phyloP scores from a whole-genome alignment of 768 basidiomycete species.

The Amanita polypyramis region DNA sequence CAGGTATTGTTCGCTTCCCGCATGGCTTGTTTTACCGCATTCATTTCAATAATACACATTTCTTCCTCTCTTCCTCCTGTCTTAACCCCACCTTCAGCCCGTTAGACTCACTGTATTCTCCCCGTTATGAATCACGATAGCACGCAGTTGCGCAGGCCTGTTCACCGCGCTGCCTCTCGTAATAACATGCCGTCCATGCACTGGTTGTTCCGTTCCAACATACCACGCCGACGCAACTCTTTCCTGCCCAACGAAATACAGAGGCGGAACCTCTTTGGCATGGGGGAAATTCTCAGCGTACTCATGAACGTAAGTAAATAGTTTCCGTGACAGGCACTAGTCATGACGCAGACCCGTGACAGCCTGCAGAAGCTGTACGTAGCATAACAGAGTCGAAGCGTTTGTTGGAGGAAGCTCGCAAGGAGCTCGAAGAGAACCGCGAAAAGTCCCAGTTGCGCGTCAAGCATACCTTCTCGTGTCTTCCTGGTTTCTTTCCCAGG shows the following conservation, averaged over 20 bases:
- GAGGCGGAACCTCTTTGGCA: constrained; percentile 67
- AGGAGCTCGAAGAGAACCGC: constrained; percentile 59
- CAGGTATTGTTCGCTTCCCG: neutral
- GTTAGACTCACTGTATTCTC: neutral
- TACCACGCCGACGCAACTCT: constrained; percentile 54
- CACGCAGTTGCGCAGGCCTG: constrained; percentile 18
- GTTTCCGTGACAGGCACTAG: neutral
- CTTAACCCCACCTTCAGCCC: neutral
- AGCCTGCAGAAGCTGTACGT: constrained; percentile 74
- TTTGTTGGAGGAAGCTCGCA: constrained; percentile 67
- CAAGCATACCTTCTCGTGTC: constrained; percentile 68
- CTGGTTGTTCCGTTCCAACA: constrained; percentile 69
- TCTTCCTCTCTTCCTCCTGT: neutral
- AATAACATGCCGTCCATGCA: constrained; percentile 36
- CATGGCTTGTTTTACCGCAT: neutral
- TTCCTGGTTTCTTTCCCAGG: constrained; percentile 67
- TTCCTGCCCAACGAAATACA: constrained; percentile 49
- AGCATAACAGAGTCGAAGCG: constrained; percentile 71
- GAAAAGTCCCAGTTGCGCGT: constrained; percentile 57
- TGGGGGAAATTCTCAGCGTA: constrained; percentile 70
- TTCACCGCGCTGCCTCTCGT: constrained; percentile 14
- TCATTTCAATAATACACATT: neutral
- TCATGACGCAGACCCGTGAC: neutral
- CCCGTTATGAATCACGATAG: constrained; percentile 14
- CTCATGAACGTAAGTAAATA: constrained; percentile 54